These are phyloP conservation scores for Fusarium solani-melongenae DNA, from an alignment of 2,329 filamentous ascomycete genomes.

Conservation along the genomic window DNA sequence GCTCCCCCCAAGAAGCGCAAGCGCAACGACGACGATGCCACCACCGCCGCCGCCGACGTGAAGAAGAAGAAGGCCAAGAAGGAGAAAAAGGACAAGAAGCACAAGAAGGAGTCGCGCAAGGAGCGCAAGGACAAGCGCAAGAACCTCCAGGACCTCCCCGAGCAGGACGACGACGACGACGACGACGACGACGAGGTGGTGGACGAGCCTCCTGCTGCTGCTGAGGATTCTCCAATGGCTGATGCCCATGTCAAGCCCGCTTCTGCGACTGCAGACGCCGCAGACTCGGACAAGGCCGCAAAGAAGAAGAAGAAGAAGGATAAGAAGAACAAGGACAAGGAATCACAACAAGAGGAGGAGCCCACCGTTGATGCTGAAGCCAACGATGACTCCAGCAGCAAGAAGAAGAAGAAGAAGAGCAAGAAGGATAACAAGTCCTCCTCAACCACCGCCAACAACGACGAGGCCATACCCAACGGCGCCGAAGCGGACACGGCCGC, in stretches of 20 bases:
- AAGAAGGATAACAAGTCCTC: slow-evolving; percentile 41
- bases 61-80: slow-evolving; percentile 52
- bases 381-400: slow-evolving; percentile 48
- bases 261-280: slow-evolving; percentile 29
- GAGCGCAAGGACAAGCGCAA: slow-evolving; percentile 56
- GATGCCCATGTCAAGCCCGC: slow-evolving; percentile 38
- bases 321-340: slow-evolving; percentile 45
- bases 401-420: slow-evolving; percentile 47
- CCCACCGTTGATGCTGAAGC: slow-evolving; percentile 32
- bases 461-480: slow-evolving; percentile 3
- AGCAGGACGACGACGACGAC: slow-evolving; percentile 43
- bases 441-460: slow-evolving; percentile 17
- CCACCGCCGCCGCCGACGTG: slow-evolving; percentile 31
- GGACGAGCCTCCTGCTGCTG: slow-evolving; percentile 2
- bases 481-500: slow-evolving; percentile 26
- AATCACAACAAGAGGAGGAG: slow-evolving; percentile 24
- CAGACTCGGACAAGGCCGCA: slow-evolving; percentile 33
- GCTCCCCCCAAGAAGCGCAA: slow-evolving; percentile 52
- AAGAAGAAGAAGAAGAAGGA: slow-evolving; percentile 45
- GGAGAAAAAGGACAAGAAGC: slow-evolving; percentile 50
- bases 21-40: slow-evolving; percentile 45
- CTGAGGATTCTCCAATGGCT: slow-evolving; percentile 38
- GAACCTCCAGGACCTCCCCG: slow-evolving; percentile 51
- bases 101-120: slow-evolving; percentile 50
- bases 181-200: slow-evolving; percentile 40